Base-by-base conservation (phyloP, 2,329 filamentous ascomycete genomes). In the Ophiocordyceps robertsii region DNA sequence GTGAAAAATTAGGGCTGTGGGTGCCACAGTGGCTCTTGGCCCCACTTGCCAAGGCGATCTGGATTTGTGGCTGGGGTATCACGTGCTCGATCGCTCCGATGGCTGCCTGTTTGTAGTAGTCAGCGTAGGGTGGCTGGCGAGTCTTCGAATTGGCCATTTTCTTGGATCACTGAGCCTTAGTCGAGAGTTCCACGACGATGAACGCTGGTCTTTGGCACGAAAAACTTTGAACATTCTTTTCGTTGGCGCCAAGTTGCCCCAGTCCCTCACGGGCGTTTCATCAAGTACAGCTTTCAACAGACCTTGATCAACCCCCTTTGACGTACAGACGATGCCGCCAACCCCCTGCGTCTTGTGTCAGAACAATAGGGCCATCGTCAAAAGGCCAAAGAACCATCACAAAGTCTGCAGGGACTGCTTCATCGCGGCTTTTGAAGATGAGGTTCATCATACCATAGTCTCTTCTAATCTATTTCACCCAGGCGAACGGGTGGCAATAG, bases 401-500 rank as follows among this genome's bases (percentile, higher is more conserved):
- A 95, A 95, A 55, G 75, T 98, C 38, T 98, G 92, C 73, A 88
- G 84, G 53, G 63, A 70, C 5, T 98, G 92, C 63, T 98, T 98
- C 63, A 77, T 95, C 43, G 55, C 67, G 11, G 73, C 92, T 38
- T 98, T 98, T 57, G 92, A 98, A 62, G 77, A 84, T 47, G 92
- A 98, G 67, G 80, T 95, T 39, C 89, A 96, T 59, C 83, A 94
- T 56, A 96, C 92, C 5, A 94, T 98, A 54, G 80, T 73, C 24
- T 77, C 82, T 2, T 86, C 84, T 16, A 67, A 72, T n/a, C 75
- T 98, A 14, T 98, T 98, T 63, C 69, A 70, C 37, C 79, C 73
- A 2, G 90, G 90, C 45, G 92, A 98, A 60, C 78, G 75, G 46
- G 76, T 98, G 33, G 93, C 92, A 8, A 95, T 98, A 55, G 93